Conservation (phyloP, 2,329 filamentous ascomycete species). For the Aspergillus fumigatus region DNA sequence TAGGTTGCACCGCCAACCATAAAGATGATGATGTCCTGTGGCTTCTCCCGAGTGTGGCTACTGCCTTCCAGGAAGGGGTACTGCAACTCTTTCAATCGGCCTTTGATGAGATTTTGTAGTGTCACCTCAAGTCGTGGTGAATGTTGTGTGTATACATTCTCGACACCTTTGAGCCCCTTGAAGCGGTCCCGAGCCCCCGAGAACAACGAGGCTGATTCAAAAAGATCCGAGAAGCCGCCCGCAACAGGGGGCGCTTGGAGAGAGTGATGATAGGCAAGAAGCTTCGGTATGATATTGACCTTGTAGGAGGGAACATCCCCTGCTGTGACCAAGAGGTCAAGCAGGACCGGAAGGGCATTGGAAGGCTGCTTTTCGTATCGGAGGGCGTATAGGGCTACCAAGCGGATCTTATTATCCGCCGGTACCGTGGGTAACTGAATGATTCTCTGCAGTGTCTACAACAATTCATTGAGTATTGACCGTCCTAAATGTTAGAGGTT, state of each 20-base stretch:
- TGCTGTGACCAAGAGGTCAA: slow-evolving; percentile 79
- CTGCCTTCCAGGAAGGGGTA: slow-evolving; percentile 93
- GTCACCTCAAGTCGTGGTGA: slow-evolving; percentile 83
- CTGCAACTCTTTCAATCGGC: slow-evolving; percentile 75
- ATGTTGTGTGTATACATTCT: slow-evolving; percentile 98
- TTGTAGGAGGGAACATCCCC: slow-evolving; percentile 73
- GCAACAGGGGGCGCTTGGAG: slow-evolving; percentile 72
- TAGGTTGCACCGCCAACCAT: slow-evolving; percentile 92
- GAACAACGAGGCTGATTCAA: slow-evolving; percentile 88
- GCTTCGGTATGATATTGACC: slow-evolving; percentile 73
- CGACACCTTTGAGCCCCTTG: slow-evolving; percentile 92
- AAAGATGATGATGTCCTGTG: slow-evolving; percentile 93
- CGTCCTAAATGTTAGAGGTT: neutral
- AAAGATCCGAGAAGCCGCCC: slow-evolving; percentile 81
- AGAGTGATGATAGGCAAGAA: slow-evolving; percentile 81
- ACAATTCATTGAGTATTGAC: neutral
- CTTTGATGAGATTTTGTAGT: slow-evolving; percentile 89
- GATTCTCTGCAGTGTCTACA: slow-evolving; percentile 73
- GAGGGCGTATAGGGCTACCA: slow-evolving; percentile 91
- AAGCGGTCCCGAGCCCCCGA: slow-evolving; percentile 81
- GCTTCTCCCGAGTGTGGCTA: slow-evolving; percentile 84
- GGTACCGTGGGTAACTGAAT: slow-evolving; percentile 77
- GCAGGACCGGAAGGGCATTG: slow-evolving; percentile 75
- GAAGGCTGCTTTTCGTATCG: slow-evolving; percentile 84
- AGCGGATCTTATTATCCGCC: slow-evolving; percentile 75